phyloP scores from a whole-genome alignment of 2,329 filamentous ascomycete species.

The Metarhizium rileyi region DNA sequence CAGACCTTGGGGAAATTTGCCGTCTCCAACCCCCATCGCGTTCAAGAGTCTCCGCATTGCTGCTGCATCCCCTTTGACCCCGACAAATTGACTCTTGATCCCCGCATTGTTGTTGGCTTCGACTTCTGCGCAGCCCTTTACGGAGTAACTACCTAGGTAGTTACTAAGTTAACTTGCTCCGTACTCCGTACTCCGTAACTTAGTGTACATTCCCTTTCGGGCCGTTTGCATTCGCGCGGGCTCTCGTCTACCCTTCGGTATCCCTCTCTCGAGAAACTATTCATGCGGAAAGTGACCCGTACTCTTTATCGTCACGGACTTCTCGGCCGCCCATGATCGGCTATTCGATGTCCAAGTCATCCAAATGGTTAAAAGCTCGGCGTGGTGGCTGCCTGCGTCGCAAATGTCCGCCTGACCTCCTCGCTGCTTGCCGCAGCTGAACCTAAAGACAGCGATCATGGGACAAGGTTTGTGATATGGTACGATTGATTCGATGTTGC shows the following conservation, averaged over 20 bases:
- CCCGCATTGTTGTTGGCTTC: background rate
- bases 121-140: no score
- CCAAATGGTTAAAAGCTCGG: background rate
- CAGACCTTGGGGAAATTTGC: background rate
- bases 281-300: no score
- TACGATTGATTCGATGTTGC: background rate
- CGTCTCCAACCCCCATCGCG: background rate
- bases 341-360: background rate
- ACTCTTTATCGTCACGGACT: background rate
- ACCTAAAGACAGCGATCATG: no score
- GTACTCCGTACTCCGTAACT: no score
- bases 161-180: no score
- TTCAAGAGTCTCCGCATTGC: background rate
- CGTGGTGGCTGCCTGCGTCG: no score
- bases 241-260: background rate
- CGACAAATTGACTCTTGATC: background rate
- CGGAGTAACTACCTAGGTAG: no score
- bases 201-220: slow-evolving; percentile 5
- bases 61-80: background rate
- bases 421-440: no score
- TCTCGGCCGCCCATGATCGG: background rate
- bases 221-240: background rate
- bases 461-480: no score
- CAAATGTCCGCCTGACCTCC: no score
- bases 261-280: no score